phyloP scores from a whole-genome alignment of 2,329 filamentous ascomycete genomes.

The Penicillium sp. region DNA sequence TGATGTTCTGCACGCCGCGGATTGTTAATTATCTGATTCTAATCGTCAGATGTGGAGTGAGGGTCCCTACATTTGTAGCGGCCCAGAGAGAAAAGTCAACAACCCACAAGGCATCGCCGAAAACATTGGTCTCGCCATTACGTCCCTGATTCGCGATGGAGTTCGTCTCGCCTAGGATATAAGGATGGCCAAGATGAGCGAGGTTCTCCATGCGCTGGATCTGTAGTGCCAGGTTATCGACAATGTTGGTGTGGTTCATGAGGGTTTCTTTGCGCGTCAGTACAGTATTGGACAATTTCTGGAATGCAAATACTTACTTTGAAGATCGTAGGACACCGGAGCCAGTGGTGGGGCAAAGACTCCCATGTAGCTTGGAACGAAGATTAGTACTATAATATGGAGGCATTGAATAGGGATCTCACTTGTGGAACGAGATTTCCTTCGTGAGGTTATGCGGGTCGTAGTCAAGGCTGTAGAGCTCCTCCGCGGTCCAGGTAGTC shows the following conservation, averaged over 20 bases:
- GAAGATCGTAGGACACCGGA: conserved; percentile 1
- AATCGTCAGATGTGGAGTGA: background rate
- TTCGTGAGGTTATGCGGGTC: conserved; percentile 5
- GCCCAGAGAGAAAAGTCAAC: conserved; percentile 21
- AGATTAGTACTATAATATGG: too few relatives aligned
- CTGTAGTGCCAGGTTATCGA: conserved; percentile 6
- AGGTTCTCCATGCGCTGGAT: conserved; percentile 12
- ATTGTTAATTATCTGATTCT: background rate
- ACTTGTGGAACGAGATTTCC: conserved; percentile 15
- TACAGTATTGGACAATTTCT: background rate
- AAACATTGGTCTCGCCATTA: conserved; percentile 12
- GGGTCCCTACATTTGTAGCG: conserved; percentile 12
- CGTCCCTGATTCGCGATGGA: conserved; percentile 16
- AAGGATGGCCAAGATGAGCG: conserved; percentile 14
- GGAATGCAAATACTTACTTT: background rate
- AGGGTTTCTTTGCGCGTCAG: background rate
- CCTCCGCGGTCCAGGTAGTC: conserved; percentile 2
- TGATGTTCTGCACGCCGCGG: conserved; percentile 6
- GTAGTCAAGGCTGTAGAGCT: conserved; percentile 5
- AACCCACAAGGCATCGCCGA: conserved; percentile 19
- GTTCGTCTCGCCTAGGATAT: conserved; percentile 15
- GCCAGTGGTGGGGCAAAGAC: background rate
- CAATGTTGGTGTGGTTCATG: conserved; percentile 22
- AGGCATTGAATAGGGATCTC: background rate
- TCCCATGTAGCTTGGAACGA: conserved; percentile 9